Conservation (phyloP, 495 filamentous ascomycete species). For the Tirmania nivea region DNA sequence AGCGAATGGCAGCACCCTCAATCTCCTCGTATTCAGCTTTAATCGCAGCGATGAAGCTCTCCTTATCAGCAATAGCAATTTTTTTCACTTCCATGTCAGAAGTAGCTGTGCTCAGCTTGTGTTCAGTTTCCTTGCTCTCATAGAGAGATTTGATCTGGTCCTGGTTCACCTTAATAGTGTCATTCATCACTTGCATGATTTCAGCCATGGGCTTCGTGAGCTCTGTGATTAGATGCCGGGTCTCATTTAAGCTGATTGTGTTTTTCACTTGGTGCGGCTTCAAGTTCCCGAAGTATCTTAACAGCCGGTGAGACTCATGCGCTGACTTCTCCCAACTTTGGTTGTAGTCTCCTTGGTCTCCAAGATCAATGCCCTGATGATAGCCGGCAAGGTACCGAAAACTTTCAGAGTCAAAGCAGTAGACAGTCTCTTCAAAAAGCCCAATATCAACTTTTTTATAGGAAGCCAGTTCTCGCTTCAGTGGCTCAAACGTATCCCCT, state of each 20-base stretch:
- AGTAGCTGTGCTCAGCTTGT: conserved; percentile 12
- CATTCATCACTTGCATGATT: conserved; percentile 20
- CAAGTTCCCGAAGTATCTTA: conserved; percentile 14
- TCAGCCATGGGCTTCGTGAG: conserved; percentile 23
- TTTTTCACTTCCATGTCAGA: conserved; percentile 9
- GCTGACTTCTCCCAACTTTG: conserved; percentile 23
- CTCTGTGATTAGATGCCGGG: conserved; percentile 20
- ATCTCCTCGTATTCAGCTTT: conserved; percentile 18
- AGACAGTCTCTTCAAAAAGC: conserved; percentile 14
- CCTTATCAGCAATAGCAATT: conserved; percentile 9
- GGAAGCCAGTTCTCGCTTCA: conserved; percentile 16
- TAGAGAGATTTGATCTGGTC: conserved; percentile 13
- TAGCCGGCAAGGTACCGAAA: conserved; percentile 26
- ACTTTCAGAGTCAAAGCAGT: conserved; percentile 28
- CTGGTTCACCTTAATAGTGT: conserved; percentile 17
- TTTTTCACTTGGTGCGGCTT: conserved; percentile 21
- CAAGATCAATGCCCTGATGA: conserved; percentile 19
- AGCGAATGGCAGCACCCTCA: conserved; percentile 21
- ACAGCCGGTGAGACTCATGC: conserved; percentile 16
- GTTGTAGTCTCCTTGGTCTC: conserved; percentile 19
- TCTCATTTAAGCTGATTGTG: conserved; percentile 24
- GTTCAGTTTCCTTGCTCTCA: conserved; percentile 11
- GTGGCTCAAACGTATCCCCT: conserved; percentile 23
- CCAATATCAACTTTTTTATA: conserved; percentile 13
- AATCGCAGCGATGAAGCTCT: conserved; percentile 16